Evolutionary conservation across 2,329 filamentous ascomycete genomes (phyloP).

Genomic region (Knufia fluminis): DNA sequence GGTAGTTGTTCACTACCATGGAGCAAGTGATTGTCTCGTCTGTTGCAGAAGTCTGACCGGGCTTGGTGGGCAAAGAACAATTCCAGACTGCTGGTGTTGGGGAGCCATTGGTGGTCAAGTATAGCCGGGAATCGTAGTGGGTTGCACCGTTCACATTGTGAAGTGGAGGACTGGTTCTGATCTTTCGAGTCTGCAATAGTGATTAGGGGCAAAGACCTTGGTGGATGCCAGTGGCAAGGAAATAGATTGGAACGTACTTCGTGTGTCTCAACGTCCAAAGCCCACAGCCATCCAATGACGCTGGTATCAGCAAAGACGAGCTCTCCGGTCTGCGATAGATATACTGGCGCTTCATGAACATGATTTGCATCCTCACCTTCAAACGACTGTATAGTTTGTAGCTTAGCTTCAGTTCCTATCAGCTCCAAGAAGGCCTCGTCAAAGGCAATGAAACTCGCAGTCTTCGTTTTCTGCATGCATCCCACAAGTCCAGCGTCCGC

Average conservation of each 20-base stretch:
- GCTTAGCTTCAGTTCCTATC: neutral
- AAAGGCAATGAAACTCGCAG: conserved; percentile 5
- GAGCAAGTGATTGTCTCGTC: neutral
- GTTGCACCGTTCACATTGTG: conserved; percentile 6
- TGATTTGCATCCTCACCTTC: neutral
- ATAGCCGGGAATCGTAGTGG: neutral
- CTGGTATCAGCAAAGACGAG: conserved; percentile 6
- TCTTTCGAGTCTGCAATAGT: neutral
- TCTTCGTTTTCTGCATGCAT: neutral
- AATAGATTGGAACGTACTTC: neutral
- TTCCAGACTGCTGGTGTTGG: neutral
- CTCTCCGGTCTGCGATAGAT: conserved; percentile 1
- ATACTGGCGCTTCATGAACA: conserved; percentile 10
- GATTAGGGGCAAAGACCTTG: neutral
- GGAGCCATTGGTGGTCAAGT: conserved; percentile 6
- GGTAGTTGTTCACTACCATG: conserved; percentile 9
- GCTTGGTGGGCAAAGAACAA: conserved; percentile 4
- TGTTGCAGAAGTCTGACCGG: neutral
- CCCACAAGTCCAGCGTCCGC: neutral
- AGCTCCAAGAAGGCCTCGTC: conserved; percentile 1
- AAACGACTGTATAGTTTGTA: neutral
- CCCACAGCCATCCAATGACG: conserved; percentile 5
- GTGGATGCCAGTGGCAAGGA: too few species aligned
- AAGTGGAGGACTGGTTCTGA: conserved; percentile 2
- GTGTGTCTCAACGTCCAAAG: conserved; percentile 1